Conservation (phyloP, 2,329 filamentous ascomycete genomes). For the Dendryphion nanum region DNA sequence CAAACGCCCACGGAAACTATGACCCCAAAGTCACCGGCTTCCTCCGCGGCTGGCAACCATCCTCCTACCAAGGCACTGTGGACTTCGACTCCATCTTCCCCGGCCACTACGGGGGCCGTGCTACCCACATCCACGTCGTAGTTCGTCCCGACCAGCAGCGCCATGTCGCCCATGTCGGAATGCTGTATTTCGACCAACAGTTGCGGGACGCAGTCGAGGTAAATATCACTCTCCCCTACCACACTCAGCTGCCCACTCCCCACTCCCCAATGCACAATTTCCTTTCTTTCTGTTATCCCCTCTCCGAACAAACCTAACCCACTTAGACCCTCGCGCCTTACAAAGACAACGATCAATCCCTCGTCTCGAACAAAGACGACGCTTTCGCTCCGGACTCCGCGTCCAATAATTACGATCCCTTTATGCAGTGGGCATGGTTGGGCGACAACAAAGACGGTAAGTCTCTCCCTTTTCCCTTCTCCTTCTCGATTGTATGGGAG, state of each 20-base stretch:
- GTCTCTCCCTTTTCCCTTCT: not conserved
- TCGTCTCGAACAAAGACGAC: constrained; percentile 23
- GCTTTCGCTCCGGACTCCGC: constrained; percentile 21
- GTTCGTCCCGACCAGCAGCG: constrained; percentile 13
- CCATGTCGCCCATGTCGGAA: constrained; percentile 42
- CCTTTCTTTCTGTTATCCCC: no score
- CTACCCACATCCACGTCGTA: constrained; percentile 27
- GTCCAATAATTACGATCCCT: constrained; percentile 19
- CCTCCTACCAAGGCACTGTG: constrained; percentile 48
- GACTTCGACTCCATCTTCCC: constrained; percentile 50
- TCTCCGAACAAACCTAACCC: no score
- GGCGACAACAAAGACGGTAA: constrained; percentile 12
- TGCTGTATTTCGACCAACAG: constrained; percentile 49
- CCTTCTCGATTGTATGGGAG: not conserved
- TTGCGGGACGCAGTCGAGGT: not conserved
- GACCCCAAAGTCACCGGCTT: not conserved
- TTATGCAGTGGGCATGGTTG: constrained; percentile 23
- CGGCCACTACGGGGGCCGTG: constrained; percentile 37
- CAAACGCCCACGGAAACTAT: not conserved
- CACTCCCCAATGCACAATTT: constrained; percentile 40
- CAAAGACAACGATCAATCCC: constrained; percentile 31
- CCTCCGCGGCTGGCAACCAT: constrained; percentile 49
- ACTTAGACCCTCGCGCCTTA: constrained; percentile 42
- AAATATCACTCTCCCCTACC: no score
- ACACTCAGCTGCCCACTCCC: no score